Evolutionary conservation across 2,329 filamentous ascomycete species (phyloP).

Genomic region (Botrytis fragariae): DNA sequence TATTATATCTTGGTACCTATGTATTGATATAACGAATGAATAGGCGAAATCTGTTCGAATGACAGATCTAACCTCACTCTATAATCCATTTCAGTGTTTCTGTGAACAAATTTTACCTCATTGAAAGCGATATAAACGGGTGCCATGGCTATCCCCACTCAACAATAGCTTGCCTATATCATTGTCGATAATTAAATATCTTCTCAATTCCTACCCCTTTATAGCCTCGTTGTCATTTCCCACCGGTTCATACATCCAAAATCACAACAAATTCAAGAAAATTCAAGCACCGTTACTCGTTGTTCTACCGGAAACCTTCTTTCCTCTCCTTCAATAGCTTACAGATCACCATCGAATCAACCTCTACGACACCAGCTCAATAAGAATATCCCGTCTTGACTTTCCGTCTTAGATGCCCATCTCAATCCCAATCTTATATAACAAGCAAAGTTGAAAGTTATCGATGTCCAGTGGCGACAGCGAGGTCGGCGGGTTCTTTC

Average conservation of each 20-base stretch:
- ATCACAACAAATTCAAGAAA: background rate
- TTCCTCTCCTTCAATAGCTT: background rate
- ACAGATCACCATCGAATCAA: background rate
- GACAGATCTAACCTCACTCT: background rate
- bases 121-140: background rate
- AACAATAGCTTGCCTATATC: background rate
- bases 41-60: background rate
- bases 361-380: background rate
- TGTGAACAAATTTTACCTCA: background rate
- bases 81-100: background rate
- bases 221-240: fast-evolving
- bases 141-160: fast-evolving
- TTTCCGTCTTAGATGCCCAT: background rate
- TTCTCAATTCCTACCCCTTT: background rate
- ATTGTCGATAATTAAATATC: fast-evolving
- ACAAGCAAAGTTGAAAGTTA: background rate
- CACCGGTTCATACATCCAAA: background rate
- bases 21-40: background rate
- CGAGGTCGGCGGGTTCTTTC: background rate
- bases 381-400: background rate
- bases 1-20: background rate
- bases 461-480: background rate
- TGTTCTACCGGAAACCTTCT: background rate
- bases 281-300: background rate
- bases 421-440: background rate